A percentile compares a stretch with the other conserved stretches of the same genome.
Evolutionary conservation across 306 rosid species (phyloP).

Genomic region (Lathyrus aphaca): DNA sequence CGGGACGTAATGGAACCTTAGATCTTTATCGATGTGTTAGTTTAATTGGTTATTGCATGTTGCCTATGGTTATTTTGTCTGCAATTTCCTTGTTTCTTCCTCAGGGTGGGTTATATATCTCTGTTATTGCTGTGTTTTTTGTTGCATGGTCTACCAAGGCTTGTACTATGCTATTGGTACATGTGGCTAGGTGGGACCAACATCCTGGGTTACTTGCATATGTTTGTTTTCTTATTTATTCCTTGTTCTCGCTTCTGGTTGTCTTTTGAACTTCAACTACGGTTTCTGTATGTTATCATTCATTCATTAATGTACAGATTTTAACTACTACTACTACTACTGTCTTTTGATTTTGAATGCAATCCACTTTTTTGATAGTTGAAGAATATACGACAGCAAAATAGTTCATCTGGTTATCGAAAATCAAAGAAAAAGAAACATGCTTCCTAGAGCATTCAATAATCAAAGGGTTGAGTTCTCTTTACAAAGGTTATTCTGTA

Average conservation of each 20-base stretch:
- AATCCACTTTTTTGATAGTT: neutral
- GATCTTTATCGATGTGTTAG: slow-evolving; percentile 43
- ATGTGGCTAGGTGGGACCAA: slow-evolving; percentile 41
- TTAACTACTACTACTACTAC: too few species aligned
- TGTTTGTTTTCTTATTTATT: slow-evolving; percentile 40
- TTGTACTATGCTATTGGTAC: slow-evolving; percentile 29
- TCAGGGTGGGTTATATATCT: slow-evolving; percentile 27
- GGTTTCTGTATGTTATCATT: too few species aligned
- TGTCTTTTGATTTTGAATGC: neutral
- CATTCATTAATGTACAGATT: too few species aligned
- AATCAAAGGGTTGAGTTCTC: too few species aligned
- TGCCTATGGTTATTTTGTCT: slow-evolving; percentile 44
- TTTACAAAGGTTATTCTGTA: too few species aligned
- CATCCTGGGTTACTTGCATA: slow-evolving; percentile 43
- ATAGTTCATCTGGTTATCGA: too few species aligned
- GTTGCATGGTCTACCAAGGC: slow-evolving; percentile 43
- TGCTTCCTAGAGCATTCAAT: too few species aligned
- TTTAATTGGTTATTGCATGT: slow-evolving; percentile 42
- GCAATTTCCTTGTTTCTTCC: slow-evolving; percentile 44
- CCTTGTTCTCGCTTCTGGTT: slow-evolving; percentile 38
- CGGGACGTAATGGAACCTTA: slow-evolving; percentile 35
- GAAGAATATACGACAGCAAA: too few species aligned
- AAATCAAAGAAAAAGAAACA: too few species aligned
- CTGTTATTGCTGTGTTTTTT: slow-evolving; percentile 14
- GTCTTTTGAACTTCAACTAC: slow-evolving; percentile 22